phyloP scores from a whole-genome alignment of 169 alveolate species.

The Babesia sp. region DNA sequence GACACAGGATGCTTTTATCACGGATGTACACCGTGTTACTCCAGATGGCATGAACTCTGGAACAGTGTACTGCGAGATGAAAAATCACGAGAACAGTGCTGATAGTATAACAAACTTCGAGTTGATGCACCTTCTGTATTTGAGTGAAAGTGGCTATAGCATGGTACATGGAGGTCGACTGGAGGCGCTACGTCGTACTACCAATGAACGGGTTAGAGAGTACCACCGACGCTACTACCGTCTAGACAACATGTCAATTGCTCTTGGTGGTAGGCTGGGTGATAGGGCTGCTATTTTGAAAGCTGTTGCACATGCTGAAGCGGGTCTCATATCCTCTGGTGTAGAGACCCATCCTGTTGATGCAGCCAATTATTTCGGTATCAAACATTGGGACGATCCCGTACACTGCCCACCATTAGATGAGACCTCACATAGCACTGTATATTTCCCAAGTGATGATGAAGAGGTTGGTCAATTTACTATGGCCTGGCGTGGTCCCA shows the following conservation, averaged over 20 bases:
- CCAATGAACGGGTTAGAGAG: slow-evolving; percentile 61
- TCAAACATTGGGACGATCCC: slow-evolving; percentile 46
- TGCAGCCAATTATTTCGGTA: not conserved
- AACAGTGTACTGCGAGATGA: slow-evolving; percentile 77
- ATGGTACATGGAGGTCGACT: slow-evolving; percentile 70
- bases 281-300: slow-evolving; percentile 43
- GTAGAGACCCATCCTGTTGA: slow-evolving; percentile 3
- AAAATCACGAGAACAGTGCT: slow-evolving; percentile 64
- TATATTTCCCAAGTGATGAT: slow-evolving; percentile 70
- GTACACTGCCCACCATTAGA: slow-evolving; percentile 43
- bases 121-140: slow-evolving; percentile 59
- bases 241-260: slow-evolving; percentile 67
- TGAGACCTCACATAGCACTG: slow-evolving; percentile 30
- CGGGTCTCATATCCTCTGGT: slow-evolving; percentile 5
- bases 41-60: slow-evolving; percentile 79
- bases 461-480: slow-evolving; percentile 68
- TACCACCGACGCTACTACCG: slow-evolving; percentile 68
- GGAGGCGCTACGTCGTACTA: slow-evolving; percentile 69
- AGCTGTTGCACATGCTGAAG: slow-evolving; percentile 1
- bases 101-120: slow-evolving; percentile 57
- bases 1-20: slow-evolving; percentile 75
- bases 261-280: slow-evolving; percentile 63
- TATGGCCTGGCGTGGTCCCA: slow-evolving; percentile 77
- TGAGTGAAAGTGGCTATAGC: slow-evolving; percentile 69
- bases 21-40: slow-evolving; percentile 83